Percentiles rank a stretch among this genome's conserved stretches.
phyloP scores from a whole-genome alignment of 495 filamentous ascomycete species.

The Xylaria bambusicola region DNA sequence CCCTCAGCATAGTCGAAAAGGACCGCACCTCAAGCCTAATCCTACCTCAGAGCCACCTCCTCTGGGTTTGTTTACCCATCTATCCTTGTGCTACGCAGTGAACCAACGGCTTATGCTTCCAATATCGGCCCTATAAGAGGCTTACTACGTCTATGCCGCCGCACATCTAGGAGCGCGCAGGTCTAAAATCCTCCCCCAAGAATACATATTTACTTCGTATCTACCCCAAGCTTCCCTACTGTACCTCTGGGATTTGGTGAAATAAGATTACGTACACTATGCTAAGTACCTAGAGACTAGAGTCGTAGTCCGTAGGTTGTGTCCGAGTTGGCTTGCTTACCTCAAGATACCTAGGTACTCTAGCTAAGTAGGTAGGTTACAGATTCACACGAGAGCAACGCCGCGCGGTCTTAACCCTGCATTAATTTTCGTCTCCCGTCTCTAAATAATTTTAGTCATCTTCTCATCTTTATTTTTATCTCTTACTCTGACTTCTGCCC shows the following conservation, averaged over 20 bases:
- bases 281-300: too few relatives aligned
- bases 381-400: background rate
- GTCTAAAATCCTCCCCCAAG: background rate
- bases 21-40: background rate
- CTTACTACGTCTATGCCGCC: background rate
- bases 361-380: too few relatives aligned
- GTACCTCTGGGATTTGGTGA: too few relatives aligned
- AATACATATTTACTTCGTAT: too few relatives aligned
- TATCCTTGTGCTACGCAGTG: background rate
- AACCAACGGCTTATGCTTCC: background rate
- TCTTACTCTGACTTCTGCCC: background rate
- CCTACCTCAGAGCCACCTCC: conserved; percentile 2
- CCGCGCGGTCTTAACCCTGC: background rate
- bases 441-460: background rate
- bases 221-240: too few relatives aligned
- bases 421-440: background rate
- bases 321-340: too few relatives aligned
- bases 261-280: too few relatives aligned
- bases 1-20: background rate
- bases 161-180: background rate
- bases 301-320: too few relatives aligned
- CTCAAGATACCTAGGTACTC: too few relatives aligned
- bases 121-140: background rate
- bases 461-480: background rate
- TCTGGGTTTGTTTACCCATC: background rate